Percentiles rank a stretch among this genome's conserved stretches.
phyloP scores from a whole-genome alignment of 192 early-diverging fungal species.

The Linnemannia schmuckeri region DNA sequence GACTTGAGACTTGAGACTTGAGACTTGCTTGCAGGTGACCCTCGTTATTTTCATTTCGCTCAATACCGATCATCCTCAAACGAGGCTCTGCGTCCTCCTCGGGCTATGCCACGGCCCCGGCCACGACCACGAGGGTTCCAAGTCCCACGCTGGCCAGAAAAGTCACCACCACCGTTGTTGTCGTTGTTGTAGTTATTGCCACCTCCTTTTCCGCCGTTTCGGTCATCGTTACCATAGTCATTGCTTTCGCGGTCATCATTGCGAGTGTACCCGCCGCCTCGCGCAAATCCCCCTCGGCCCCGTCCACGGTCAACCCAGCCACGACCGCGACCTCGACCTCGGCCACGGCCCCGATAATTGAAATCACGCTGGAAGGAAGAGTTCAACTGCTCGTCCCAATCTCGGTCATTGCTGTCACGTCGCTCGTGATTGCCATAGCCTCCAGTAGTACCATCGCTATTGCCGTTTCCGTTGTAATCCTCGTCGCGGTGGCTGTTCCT shows the following conservation, averaged over 20 bases:
- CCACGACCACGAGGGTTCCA: constrained; percentile 25
- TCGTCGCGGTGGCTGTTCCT: not conserved
- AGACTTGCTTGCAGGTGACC: not conserved
- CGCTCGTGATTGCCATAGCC: not conserved
- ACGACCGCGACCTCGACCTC: constrained; percentile 24
- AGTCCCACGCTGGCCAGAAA: not conserved
- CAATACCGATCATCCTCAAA: constrained; percentile 14
- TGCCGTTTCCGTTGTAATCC: not conserved
- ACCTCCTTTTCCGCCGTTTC: not conserved
- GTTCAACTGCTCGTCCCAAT: constrained; percentile 14
- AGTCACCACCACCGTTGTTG: not conserved
- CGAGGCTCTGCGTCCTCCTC: constrained; percentile 13
- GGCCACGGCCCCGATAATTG: constrained; percentile 5
- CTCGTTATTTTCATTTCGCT: not conserved
- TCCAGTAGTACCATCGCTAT: not conserved
- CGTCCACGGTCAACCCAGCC: constrained; percentile 12
- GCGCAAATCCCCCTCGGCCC: not conserved
- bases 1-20: not conserved
- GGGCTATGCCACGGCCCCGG: constrained; percentile 9
- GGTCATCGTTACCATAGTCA: constrained; percentile 9
- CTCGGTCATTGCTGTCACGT: not conserved
- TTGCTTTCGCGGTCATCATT: constrained; percentile 2
- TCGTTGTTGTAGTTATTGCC: not conserved
- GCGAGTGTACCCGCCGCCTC: constrained; percentile 9
- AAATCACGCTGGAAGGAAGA: not conserved